Percentiles rank a stretch among this genome's conserved stretches.
Conservation (phyloP, 2,329 filamentous ascomycete genomes). For the Penicillium sp. region DNA sequence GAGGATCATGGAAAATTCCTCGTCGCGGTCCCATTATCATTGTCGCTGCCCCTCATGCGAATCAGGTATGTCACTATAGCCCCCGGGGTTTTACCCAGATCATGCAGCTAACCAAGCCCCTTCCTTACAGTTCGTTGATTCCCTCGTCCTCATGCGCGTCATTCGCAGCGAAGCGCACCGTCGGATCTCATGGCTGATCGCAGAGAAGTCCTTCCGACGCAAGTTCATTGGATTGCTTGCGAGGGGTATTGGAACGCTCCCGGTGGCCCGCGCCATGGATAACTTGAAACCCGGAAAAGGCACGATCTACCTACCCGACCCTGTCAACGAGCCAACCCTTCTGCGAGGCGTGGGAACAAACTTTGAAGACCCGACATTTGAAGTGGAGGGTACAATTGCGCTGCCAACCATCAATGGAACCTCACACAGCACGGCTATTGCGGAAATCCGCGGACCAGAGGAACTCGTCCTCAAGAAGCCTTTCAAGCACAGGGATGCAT, state of each 20-base stretch:
- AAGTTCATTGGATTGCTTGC: slow-evolving; percentile 86
- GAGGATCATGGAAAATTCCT: slow-evolving; percentile 93
- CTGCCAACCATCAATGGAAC: slow-evolving; percentile 80
- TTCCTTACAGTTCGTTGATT: slow-evolving; percentile 78
- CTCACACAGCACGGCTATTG: slow-evolving; percentile 79
- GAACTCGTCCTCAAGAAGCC: slow-evolving; percentile 84
- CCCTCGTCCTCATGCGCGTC: slow-evolving; percentile 87
- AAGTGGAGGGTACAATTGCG: slow-evolving; percentile 80
- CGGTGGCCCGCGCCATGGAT: slow-evolving; percentile 91
- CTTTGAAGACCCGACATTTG: slow-evolving; percentile 71
- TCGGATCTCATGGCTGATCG: slow-evolving; percentile 88
- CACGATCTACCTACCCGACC: slow-evolving; percentile 84
- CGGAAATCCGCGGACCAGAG: slow-evolving; percentile 74
- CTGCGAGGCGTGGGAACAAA: slow-evolving; percentile 78
- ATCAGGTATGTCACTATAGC: slow-evolving; percentile 64
- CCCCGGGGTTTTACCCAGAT: not conserved
- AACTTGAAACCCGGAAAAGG: slow-evolving; percentile 76
- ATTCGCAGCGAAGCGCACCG: slow-evolving; percentile 83
- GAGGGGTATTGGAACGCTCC: slow-evolving; percentile 80
- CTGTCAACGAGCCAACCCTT: slow-evolving; percentile 77
- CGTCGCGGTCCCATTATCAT: slow-evolving; percentile 87
- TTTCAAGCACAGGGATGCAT: slow-evolving; percentile 73
- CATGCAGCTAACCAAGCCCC: slow-evolving; percentile 9
- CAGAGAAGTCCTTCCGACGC: slow-evolving; percentile 90
- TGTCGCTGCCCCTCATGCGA: slow-evolving; percentile 94